Evolutionary conservation across 2,329 filamentous ascomycete species (phyloP).

Genomic region (Dothiorella sarmentorum): DNA sequence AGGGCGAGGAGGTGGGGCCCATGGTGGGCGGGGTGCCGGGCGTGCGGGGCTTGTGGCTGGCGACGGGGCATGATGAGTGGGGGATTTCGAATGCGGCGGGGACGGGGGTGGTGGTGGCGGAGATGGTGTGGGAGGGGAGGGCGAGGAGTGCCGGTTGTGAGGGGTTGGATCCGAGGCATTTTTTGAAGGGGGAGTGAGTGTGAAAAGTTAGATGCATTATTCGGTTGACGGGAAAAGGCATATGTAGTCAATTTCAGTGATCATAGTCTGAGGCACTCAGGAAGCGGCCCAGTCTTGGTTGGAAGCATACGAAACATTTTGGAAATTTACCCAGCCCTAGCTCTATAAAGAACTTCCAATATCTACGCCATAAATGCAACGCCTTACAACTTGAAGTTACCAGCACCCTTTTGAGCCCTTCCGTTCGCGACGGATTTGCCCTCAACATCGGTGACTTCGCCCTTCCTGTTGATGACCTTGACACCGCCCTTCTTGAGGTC

Average conservation of each 20-base stretch:
- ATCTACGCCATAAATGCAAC: neutral
- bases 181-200: neutral
- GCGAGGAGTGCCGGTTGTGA: constrained; percentile 9
- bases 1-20: constrained; percentile 5
- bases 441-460: constrained; percentile 77
- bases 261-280: no score
- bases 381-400: constrained; percentile 32
- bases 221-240: no score
- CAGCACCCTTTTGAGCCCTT: constrained; percentile 26
- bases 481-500: constrained; percentile 81
- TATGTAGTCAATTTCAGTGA: no score
- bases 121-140: constrained; percentile 14
- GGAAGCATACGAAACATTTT: no score
- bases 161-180: neutral
- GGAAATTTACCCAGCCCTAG: neutral
- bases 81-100: constrained; percentile 13
- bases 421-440: constrained; percentile 63
- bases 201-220: no score
- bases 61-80: constrained; percentile 18
- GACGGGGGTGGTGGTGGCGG: constrained; percentile 14
- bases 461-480: constrained; percentile 87
- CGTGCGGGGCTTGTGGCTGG: neutral
- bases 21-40: neutral
- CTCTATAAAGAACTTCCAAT: neutral
- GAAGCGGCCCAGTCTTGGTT: no score